A percentile compares a stretch with the other conserved stretches of the same genome.
phyloP scores from a whole-genome alignment of 2,329 filamentous ascomycete species.

The Aspergillus costaricaensis region DNA sequence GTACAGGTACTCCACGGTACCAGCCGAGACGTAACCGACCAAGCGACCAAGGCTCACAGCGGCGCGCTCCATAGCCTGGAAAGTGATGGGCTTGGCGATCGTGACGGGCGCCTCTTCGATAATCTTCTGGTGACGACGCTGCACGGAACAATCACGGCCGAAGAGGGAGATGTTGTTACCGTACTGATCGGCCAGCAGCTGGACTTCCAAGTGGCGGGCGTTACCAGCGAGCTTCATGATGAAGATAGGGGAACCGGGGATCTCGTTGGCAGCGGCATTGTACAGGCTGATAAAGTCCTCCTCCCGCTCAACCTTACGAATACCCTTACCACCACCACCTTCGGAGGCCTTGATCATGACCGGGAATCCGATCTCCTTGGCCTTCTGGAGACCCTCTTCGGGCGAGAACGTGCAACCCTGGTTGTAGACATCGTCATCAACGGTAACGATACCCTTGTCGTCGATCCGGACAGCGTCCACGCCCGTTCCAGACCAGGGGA shows the following conservation, averaged over 20 bases:
- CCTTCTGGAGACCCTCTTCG: slow-evolving; percentile 84
- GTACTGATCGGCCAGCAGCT: slow-evolving; percentile 96
- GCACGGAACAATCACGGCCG: slow-evolving; percentile 96
- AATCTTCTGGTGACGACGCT: slow-evolving; percentile 98
- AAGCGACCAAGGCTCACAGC: slow-evolving; percentile 90
- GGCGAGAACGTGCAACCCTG: slow-evolving; percentile 89
- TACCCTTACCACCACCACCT: slow-evolving; percentile 98
- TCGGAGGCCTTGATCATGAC: slow-evolving; percentile 99
- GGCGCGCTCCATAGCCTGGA: slow-evolving; percentile 94
- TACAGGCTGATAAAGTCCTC: slow-evolving; percentile 84
- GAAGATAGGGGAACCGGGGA: slow-evolving; percentile 98
- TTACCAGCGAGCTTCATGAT: slow-evolving; percentile 99
- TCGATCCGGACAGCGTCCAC: slow-evolving; percentile 80
- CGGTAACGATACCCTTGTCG: slow-evolving; percentile 83
- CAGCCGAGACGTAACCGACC: slow-evolving; percentile 96
- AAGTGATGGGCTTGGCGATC: slow-evolving; percentile 84
- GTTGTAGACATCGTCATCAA: slow-evolving; percentile 79
- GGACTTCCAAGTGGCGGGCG: slow-evolving; percentile 94
- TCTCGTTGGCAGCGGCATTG: slow-evolving; percentile 94
- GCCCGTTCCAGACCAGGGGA: slow-evolving; percentile 98
- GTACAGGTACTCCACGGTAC: slow-evolving; percentile 98
- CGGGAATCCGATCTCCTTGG: slow-evolving; percentile 90
- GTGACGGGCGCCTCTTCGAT: slow-evolving; percentile 98
- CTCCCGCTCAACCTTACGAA: slow-evolving; percentile 87
- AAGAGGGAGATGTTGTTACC: slow-evolving; percentile 99